Conservation (phyloP, 2,329 filamentous ascomycete genomes). For the Calonectria honghensis region DNA sequence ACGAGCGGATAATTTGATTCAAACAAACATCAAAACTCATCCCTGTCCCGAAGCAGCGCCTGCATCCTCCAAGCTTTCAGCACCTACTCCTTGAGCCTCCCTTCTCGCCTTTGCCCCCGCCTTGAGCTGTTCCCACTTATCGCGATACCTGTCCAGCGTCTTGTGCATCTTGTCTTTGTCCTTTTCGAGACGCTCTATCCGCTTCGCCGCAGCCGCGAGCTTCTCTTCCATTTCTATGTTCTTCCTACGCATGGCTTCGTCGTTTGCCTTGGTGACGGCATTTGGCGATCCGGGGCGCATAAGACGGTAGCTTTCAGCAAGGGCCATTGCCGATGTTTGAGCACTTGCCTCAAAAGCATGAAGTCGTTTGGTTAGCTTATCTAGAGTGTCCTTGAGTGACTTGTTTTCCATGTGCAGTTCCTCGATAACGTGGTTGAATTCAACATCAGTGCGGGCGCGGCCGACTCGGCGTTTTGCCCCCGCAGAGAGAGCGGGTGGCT, state of each 20-base stretch:
- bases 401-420: constrained; percentile 93
- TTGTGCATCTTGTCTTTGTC: constrained; percentile 74
- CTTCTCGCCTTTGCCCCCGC: constrained; percentile 75
- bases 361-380: constrained; percentile 90
- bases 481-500: constrained; percentile 73
- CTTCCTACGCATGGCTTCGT: constrained; percentile 66
- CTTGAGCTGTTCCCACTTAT: constrained; percentile 78
- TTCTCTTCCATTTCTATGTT: constrained; percentile 82
- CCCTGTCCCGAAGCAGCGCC: constrained; percentile 45
- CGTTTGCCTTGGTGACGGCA: constrained; percentile 54
- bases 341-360: constrained; percentile 95
- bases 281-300: constrained; percentile 74
- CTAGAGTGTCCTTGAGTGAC: constrained; percentile 87
- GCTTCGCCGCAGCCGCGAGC: constrained; percentile 73
- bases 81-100: constrained; percentile 63
- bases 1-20: constrained; percentile 10
- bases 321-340: constrained; percentile 88
- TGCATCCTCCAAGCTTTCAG: constrained; percentile 61
- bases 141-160: constrained; percentile 75
- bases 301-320: constrained; percentile 87
- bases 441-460: constrained; percentile 64
- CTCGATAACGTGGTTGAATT: constrained; percentile 83
- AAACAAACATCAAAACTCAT: constrained; percentile 18
- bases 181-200: constrained; percentile 80
- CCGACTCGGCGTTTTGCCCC: constrained; percentile 64